Conservation (phyloP, 2,329 filamentous ascomycete genomes). For the Aspergillus sp. region DNA sequence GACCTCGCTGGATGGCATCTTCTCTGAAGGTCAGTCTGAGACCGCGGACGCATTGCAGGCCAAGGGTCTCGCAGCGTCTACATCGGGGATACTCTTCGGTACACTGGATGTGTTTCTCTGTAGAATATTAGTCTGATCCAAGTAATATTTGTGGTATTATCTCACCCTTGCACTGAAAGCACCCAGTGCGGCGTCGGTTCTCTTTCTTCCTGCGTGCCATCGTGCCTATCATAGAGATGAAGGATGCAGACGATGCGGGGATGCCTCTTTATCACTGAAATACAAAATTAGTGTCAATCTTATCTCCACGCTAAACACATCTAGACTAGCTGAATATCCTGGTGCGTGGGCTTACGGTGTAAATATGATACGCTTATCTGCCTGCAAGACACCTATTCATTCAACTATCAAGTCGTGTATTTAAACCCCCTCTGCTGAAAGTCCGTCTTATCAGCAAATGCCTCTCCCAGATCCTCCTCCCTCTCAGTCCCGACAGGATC, state of each 20-base stretch:
- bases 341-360: too few relatives aligned
- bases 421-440: slow-evolving; percentile 24
- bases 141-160: too few relatives aligned
- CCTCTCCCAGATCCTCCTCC: slow-evolving; percentile 9
- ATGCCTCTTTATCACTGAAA: too few relatives aligned
- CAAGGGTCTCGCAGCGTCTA: slow-evolving; percentile 26
- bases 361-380: too few relatives aligned
- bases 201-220: slow-evolving; percentile 6
- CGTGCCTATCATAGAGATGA: neutral
- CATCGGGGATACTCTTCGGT: slow-evolving; percentile 31
- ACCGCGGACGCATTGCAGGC: slow-evolving; percentile 23
- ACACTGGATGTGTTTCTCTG: slow-evolving; percentile 31
- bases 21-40: slow-evolving; percentile 30
- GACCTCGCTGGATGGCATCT: slow-evolving; percentile 31
- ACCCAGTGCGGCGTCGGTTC: slow-evolving; percentile 26
- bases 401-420: slow-evolving; percentile 19
- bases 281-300: too few relatives aligned
- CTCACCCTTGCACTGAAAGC: slow-evolving; percentile 27
- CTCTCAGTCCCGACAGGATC: neutral
- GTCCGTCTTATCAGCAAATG: slow-evolving; percentile 26
- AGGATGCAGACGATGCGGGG: neutral
- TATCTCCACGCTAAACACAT: too few relatives aligned
- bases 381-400: too few relatives aligned
- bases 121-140: neutral
- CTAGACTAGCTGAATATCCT: too few relatives aligned